These are phyloP conservation scores for Carex scoparia DNA, from an alignment of 176 grass and related monocot species.

Conservation along the genomic window DNA sequence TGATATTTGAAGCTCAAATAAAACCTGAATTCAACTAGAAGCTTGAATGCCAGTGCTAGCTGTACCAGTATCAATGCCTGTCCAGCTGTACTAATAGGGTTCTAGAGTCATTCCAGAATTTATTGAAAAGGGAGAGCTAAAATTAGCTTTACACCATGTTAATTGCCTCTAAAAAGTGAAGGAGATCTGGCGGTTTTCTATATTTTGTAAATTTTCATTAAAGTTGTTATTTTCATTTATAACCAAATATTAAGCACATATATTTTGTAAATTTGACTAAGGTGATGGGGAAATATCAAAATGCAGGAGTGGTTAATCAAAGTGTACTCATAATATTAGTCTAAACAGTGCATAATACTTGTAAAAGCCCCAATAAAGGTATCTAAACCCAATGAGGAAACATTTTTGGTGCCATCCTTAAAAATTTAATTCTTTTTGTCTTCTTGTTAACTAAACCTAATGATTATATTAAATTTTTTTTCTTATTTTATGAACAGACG, in stretches of 20 bases:
- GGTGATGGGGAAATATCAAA: neutral
- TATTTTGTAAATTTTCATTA: neutral
- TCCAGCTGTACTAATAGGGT: neutral
- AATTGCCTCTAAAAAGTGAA: neutral
- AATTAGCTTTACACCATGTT: neutral
- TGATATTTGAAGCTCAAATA: neutral
- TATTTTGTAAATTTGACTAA: neutral
- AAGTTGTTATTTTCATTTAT: neutral
- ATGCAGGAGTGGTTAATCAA: neutral
- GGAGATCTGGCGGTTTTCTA: neutral
- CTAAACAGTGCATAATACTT: neutral
- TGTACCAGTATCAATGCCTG: neutral
- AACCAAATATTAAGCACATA: neutral
- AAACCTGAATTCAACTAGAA: neutral
- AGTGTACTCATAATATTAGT: neutral
- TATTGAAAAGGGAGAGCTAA: neutral
- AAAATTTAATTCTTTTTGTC: neutral
- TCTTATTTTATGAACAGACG: constrained; percentile 18
- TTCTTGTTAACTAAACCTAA: neutral
- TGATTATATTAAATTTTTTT: neutral
- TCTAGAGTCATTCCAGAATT: neutral
- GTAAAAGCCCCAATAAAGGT: neutral
- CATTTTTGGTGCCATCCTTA: neutral
- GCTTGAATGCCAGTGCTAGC: neutral
- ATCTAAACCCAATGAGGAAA: neutral